Conservation (phyloP, 352 stramenopile genomes). For the Pythium coloratum region DNA sequence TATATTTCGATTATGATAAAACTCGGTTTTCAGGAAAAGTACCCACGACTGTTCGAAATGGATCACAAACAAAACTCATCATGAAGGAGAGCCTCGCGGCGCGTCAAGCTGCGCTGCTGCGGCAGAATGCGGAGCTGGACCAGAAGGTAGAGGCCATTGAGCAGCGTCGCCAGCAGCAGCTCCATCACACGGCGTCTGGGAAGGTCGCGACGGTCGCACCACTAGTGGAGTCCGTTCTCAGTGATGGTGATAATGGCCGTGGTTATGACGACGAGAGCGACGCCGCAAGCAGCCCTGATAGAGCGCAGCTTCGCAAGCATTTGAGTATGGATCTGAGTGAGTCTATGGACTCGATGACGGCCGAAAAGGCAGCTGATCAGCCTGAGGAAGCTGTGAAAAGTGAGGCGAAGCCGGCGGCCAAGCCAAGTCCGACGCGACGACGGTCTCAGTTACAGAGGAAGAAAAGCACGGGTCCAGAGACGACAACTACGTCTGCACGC, state of each 20-base stretch:
- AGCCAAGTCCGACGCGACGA: conserved; percentile 1
- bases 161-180: conserved; percentile 51
- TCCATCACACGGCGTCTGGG: conserved; percentile 11
- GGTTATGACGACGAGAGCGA: conserved; percentile 9
- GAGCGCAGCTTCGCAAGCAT: conserved; percentile 15
- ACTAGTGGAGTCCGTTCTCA: not conserved
- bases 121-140: conserved; percentile 65
- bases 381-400: not conserved
- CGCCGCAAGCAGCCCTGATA: conserved; percentile 13
- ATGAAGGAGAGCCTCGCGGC: conserved; percentile 69
- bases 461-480: not conserved
- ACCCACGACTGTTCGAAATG: conserved; percentile 8
- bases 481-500: not conserved
- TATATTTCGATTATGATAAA: not conserved
- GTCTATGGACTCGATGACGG: conserved; percentile 50
- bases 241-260: conserved; percentile 11
- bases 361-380: not conserved
- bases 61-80: not conserved
- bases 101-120: conserved; percentile 56
- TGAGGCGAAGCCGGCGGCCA: conserved; percentile 2
- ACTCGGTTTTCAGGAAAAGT: not conserved
- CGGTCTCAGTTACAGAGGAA: conserved; percentile 8
- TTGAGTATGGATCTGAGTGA: conserved; percentile 49
- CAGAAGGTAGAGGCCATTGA: conserved; percentile 69
- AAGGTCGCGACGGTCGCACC: not conserved